Conservation (phyloP, 768 basidiomycete species). For the Suillus tomentosus region DNA sequence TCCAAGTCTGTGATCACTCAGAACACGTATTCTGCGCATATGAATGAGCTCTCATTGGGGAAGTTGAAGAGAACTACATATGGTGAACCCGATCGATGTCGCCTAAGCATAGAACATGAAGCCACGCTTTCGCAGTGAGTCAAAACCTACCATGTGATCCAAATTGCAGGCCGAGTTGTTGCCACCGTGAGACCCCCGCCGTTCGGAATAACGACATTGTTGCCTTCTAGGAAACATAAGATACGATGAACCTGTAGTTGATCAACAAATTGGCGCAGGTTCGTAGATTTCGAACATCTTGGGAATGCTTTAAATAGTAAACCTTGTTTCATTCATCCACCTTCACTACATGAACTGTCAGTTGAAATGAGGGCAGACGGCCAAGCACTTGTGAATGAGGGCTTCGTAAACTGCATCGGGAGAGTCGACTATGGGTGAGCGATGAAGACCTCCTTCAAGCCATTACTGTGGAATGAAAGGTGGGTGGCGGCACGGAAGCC, state of each 20-base stretch:
- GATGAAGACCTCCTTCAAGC: conserved; percentile 50
- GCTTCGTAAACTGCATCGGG: conserved; percentile 47
- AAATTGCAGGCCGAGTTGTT: conserved; percentile 46
- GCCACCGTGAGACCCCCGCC: conserved; percentile 39
- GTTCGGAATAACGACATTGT: conserved; percentile 42
- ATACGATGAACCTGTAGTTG: conserved; percentile 43
- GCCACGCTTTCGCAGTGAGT: not conserved
- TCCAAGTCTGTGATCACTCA: too few species aligned
- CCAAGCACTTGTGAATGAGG: conserved; percentile 38
- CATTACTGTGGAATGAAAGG: conserved; percentile 46
- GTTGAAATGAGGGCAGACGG: conserved; percentile 1
- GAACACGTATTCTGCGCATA: conserved; percentile 31
- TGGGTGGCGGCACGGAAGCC: conserved; percentile 51
- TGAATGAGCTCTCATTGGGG: not conserved
- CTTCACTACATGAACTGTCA: conserved; percentile 28
- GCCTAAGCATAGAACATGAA: conserved; percentile 28
- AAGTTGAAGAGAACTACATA: conserved; percentile 26
- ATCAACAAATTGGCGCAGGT: not conserved
- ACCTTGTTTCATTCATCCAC: conserved; percentile 44
- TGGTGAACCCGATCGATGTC: conserved; percentile 53
- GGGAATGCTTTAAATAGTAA: conserved; percentile 53
- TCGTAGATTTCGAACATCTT: conserved; percentile 35
- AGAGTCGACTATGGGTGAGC: conserved; percentile 45
- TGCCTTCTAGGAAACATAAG: conserved; percentile 41
- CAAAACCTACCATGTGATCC: conserved; percentile 41